Conservation (phyloP, 116 monocot species). For the Phalaenopsis hybrid region DNA sequence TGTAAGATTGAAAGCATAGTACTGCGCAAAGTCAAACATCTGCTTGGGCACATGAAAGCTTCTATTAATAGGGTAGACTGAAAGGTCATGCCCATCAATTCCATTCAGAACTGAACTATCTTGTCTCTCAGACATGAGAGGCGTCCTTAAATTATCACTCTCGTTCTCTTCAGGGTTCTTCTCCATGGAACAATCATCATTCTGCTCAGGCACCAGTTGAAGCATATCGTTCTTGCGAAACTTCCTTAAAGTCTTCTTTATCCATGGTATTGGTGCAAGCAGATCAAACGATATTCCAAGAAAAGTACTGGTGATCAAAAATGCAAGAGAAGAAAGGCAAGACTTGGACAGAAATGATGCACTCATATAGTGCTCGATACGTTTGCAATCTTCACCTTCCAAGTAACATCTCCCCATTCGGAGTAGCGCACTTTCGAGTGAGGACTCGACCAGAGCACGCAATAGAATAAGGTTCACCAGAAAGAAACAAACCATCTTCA, state of each 20-base stretch:
- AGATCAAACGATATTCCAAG: conserved; percentile 95
- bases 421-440: conserved; percentile 76
- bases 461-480: conserved; percentile 89
- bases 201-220: conserved; percentile 84
- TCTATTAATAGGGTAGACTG: conserved; percentile 72
- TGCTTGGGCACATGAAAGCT: conserved; percentile 92
- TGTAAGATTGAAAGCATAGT: conserved; percentile 92
- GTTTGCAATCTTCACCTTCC: conserved; percentile 78
- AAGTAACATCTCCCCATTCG: conserved; percentile 88
- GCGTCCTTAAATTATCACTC: conserved; percentile 37
- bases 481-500: conserved; percentile 98
- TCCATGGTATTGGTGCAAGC: conserved; percentile 92
- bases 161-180: conserved; percentile 29
- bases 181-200: conserved; percentile 45
- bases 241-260: conserved; percentile 81
- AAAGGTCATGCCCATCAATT: conserved; percentile 72
- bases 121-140: conserved; percentile 64
- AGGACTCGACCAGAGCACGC: conserved; percentile 86
- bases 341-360: conserved; percentile 82
- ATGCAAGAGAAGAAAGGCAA: conserved; percentile 87
- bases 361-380: conserved; percentile 90
- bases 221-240: conserved; percentile 96
- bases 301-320: conserved; percentile 80
- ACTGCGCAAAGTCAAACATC: conserved; percentile 95
- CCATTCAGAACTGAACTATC: conserved; percentile 36